Percentiles rank a stretch among this genome's conserved stretches.
These are phyloP conservation scores for Saksenaea vasiformis DNA, from an alignment of 371 early-diverging fungal species.

Conservation along the genomic window DNA sequence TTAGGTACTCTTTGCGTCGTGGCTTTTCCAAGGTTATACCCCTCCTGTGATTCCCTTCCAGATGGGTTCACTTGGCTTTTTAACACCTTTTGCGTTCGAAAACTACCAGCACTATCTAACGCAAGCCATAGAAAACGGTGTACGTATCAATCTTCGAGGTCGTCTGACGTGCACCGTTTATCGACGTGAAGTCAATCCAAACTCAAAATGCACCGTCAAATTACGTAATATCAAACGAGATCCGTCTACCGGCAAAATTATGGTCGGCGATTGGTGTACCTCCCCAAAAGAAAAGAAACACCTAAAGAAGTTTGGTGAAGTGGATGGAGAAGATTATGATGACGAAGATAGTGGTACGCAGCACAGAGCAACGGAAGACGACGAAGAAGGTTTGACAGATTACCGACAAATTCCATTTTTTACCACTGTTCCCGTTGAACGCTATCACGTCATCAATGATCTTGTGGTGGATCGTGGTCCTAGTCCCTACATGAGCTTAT, in stretches of 20 bases:
- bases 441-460: constrained; percentile 77
- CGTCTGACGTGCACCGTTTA: constrained; percentile 87
- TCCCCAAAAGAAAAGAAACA: constrained; percentile 12
- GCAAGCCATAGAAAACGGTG: constrained; percentile 68
- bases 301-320: constrained; percentile 50
- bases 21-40: constrained; percentile 90
- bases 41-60: constrained; percentile 93
- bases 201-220: constrained; percentile 25
- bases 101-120: constrained; percentile 59
- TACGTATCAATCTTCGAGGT: constrained; percentile 86
- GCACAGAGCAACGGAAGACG: not conserved
- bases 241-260: constrained; percentile 48
- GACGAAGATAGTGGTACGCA: constrained; percentile 2
- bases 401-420: constrained; percentile 47
- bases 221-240: constrained; percentile 47
- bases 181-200: constrained; percentile 44
- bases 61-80: constrained; percentile 87
- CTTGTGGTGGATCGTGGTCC: constrained; percentile 92
- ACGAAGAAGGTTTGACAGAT: constrained; percentile 19
- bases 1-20: constrained; percentile 81
- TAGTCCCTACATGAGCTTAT: constrained; percentile 81
- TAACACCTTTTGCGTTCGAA: constrained; percentile 85
- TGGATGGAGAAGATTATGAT: constrained; percentile 39
- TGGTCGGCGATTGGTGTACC: constrained; percentile 41
- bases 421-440: constrained; percentile 52